A percentile compares a stretch with the other conserved stretches of the same genome.
Evolutionary conservation across 2,329 filamentous ascomycete genomes (phyloP).

Genomic region (Moelleriella libera): DNA sequence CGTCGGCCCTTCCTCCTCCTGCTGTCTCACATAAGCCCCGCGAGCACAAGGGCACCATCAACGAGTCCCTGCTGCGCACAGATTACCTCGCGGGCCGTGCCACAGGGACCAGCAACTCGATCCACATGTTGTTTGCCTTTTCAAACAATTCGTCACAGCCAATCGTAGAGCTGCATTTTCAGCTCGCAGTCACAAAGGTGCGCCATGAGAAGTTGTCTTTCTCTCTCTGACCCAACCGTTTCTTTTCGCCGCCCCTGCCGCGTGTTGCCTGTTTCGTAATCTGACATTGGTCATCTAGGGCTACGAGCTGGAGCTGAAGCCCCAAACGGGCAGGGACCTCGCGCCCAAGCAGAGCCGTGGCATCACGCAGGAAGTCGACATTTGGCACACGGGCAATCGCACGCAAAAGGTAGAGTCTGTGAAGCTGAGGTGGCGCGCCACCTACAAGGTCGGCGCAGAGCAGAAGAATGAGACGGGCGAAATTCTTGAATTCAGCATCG

Average conservation of each 20-base stretch:
- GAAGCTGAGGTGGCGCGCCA: conserved; percentile 80
- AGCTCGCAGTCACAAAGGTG: conserved; percentile 88
- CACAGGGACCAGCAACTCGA: conserved; percentile 35
- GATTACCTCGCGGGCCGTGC: conserved; percentile 56
- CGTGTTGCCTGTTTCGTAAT: too few species aligned
- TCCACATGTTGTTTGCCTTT: conserved; percentile 66
- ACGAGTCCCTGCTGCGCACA: conserved; percentile 56
- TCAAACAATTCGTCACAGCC: conserved; percentile 63
- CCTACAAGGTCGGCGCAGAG: conserved; percentile 58
- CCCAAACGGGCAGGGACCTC: conserved; percentile 69
- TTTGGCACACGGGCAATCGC: conserved; percentile 58
- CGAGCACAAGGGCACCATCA: conserved; percentile 52
- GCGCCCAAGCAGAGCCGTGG: conserved; percentile 58
- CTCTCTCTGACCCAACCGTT: background rate
- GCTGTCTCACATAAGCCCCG: conserved; percentile 37
- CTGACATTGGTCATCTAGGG: conserved; percentile 34
- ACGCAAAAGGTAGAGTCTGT: conserved; percentile 59
- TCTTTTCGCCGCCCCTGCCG: background rate
- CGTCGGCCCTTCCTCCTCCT: conserved; percentile 62
- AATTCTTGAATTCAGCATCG: conserved; percentile 64
- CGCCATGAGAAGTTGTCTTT: background rate
- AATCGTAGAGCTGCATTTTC: conserved; percentile 72
- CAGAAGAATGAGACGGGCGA: conserved; percentile 70
- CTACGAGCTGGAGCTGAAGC: conserved; percentile 67
- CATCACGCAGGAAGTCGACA: conserved; percentile 66